phyloP scores from a whole-genome alignment of 1,284 basidiomycete genomes.

The Trichosporon inkin region DNA sequence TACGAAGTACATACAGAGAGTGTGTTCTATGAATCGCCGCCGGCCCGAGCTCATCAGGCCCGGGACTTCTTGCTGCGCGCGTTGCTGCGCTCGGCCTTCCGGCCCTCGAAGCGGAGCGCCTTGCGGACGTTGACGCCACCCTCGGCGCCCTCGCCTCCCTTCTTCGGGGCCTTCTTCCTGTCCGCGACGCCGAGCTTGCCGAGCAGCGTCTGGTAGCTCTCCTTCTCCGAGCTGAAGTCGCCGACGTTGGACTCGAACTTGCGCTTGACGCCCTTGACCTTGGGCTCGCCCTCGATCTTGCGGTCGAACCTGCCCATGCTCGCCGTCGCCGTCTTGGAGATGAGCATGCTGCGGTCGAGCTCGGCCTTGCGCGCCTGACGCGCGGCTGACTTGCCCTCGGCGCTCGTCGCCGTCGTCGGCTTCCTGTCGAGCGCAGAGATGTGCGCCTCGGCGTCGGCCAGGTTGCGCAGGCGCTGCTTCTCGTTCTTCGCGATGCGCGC shows the following conservation, averaged over 20 bases:
- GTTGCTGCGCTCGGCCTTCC: constrained; percentile 18
- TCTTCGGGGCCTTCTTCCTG: constrained; percentile 54
- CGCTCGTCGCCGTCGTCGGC: constrained; percentile 17
- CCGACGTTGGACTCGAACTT: constrained; percentile 61
- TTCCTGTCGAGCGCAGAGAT: constrained; percentile 19
- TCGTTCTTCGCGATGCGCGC: constrained; percentile 61
- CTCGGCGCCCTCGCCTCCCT: constrained; percentile 52
- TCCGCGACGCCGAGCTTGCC: constrained; percentile 66
- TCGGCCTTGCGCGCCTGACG: constrained; percentile 64
- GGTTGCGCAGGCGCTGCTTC: constrained; percentile 71
- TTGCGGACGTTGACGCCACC: constrained; percentile 67
- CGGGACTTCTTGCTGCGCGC: constrained; percentile 5
- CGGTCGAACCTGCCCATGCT: constrained; percentile 89
- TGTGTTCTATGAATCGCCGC: not conserved
- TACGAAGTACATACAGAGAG: constrained; percentile 8
- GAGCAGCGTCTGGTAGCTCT: constrained; percentile 67
- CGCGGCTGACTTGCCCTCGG: constrained; percentile 32
- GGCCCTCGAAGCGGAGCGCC: constrained; percentile 64
- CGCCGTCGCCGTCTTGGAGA: constrained; percentile 79
- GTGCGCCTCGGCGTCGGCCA: constrained; percentile 57
- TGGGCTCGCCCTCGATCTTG: constrained; percentile 84
- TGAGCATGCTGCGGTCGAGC: constrained; percentile 71
- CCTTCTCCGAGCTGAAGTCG: constrained; percentile 61
- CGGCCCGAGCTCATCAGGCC: not conserved
- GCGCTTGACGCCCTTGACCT: constrained; percentile 79